Evolutionary conservation across 768 basidiomycete species (phyloP).

Genomic region (Lepiota brunneoincarnata): DNA sequence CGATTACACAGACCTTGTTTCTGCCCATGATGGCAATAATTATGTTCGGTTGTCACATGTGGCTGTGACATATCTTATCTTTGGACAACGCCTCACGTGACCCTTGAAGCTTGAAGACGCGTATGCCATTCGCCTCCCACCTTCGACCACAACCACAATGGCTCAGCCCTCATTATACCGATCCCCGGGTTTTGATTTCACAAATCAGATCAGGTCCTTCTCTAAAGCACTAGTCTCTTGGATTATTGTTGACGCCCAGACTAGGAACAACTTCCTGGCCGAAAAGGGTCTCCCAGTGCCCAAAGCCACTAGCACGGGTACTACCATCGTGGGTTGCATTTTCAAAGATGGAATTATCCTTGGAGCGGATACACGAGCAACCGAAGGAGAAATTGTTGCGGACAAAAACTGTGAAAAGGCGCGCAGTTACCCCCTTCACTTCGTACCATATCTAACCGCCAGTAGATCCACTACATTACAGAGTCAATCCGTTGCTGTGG

Average conservation of each 20-base stretch:
- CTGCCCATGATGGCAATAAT: slow-evolving; percentile 8
- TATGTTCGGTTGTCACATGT: not conserved
- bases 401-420: slow-evolving; percentile 99
- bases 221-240: not conserved
- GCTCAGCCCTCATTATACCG: slow-evolving; percentile 45
- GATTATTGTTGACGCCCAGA: not conserved
- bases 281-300: slow-evolving; percentile 73
- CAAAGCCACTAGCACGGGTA: slow-evolving; percentile 90
- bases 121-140: slow-evolving; percentile 2
- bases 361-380: slow-evolving; percentile 96
- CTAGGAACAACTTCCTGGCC: slow-evolving; percentile 70
- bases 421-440: slow-evolving; percentile 1
- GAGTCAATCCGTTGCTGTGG: slow-evolving; percentile 97
- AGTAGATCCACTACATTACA: slow-evolving; percentile 94
- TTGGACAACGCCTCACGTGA: not conserved
- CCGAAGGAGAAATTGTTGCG: slow-evolving; percentile 90
- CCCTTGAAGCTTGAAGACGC: slow-evolving; percentile 6
- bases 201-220: slow-evolving; percentile 64
- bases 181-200: slow-evolving; percentile 71
- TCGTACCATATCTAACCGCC: not conserved
- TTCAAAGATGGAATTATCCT: slow-evolving; percentile 92
- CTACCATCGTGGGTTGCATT: slow-evolving; percentile 95
- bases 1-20: slow-evolving; percentile 8
- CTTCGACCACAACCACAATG: slow-evolving; percentile 31
- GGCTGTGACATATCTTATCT: slow-evolving; percentile 5